These are phyloP conservation scores for Endotrypanum monterogeii DNA, from an alignment of 208 protist species.

Conservation along the genomic window DNA sequence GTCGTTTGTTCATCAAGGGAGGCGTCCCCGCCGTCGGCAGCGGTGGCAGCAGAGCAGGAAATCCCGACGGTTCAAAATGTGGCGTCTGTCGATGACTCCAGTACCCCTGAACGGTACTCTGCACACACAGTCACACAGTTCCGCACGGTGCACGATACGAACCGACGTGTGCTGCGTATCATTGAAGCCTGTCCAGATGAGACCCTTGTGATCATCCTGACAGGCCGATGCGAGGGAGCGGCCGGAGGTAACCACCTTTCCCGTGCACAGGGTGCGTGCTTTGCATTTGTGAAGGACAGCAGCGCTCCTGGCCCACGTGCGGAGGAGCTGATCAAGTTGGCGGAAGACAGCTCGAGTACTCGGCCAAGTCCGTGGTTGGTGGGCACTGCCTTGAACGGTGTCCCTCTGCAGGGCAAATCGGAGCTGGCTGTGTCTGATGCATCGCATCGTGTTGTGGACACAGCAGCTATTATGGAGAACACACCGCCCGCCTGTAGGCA, in stretches of 20 bases:
- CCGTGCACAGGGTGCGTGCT: slow-evolving; percentile 56
- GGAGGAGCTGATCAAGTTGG: slow-evolving; percentile 19
- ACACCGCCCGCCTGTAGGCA: slow-evolving; percentile 42
- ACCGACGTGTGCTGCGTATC: slow-evolving; percentile 72
- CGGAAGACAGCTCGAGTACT: background rate
- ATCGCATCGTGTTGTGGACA: background rate
- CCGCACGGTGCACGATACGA: slow-evolving; percentile 47
- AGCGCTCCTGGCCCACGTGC: slow-evolving; percentile 36
- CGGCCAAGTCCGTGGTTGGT: background rate
- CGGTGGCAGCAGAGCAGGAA: background rate
- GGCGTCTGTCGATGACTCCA: background rate
- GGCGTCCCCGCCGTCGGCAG: background rate
- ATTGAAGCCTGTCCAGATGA: slow-evolving; percentile 69
- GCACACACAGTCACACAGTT: slow-evolving; percentile 40
- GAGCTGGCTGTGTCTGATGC: background rate
- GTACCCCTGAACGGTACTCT: background rate
- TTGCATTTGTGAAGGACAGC: slow-evolving; percentile 82
- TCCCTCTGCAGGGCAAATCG: background rate
- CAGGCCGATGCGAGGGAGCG: slow-evolving; percentile 38
- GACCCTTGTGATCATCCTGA: slow-evolving; percentile 65
- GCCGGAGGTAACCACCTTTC: slow-evolving; percentile 49
- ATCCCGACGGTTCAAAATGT: too few species aligned
- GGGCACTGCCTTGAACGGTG: background rate
- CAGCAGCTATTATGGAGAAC: slow-evolving; percentile 1
- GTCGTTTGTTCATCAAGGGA: slow-evolving; percentile 29